Percentiles rank a stretch among this genome's conserved stretches.
Evolutionary conservation across 2,329 filamentous ascomycete species (phyloP).

Genomic region (Ophiostoma populinum): DNA sequence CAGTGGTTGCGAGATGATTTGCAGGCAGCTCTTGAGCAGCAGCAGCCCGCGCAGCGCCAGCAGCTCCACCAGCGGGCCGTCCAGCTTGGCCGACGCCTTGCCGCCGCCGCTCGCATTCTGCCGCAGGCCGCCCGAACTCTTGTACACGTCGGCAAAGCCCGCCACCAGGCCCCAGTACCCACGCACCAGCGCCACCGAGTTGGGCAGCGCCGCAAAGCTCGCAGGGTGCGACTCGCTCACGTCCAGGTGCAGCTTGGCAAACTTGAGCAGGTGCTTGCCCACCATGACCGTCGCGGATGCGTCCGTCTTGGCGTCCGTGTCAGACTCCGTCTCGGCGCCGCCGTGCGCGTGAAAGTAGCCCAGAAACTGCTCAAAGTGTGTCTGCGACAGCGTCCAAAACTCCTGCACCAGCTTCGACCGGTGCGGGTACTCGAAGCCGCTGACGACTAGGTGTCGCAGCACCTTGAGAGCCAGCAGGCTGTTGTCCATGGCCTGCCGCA

Average conservation of each 20-base stretch:
- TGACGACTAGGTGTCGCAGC: constrained; percentile 59
- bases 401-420: constrained; percentile 57
- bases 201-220: constrained; percentile 67
- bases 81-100: constrained; percentile 24
- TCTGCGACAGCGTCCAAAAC: constrained; percentile 66
- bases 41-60: constrained; percentile 70
- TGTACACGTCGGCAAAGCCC: constrained; percentile 59
- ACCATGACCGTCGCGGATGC: constrained; percentile 30
- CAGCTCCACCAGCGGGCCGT: constrained; percentile 55
- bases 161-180: constrained; percentile 76
- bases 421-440: constrained; percentile 72
- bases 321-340: neutral
- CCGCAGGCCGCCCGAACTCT: constrained; percentile 39
- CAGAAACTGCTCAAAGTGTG: constrained; percentile 64
- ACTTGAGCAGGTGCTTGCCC: constrained; percentile 77
- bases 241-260: constrained; percentile 79
- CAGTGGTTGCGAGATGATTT: constrained; percentile 65
- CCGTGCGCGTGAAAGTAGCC: constrained; percentile 38
- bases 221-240: constrained; percentile 68
- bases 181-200: constrained; percentile 57
- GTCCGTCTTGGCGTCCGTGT: constrained; percentile 18
- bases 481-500: constrained; percentile 46
- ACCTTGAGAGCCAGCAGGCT: constrained; percentile 67
- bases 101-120: constrained; percentile 22
- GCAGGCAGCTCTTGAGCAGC: constrained; percentile 64